These are phyloP conservation scores for Xerocomellus chrysenteron DNA, from an alignment of 768 basidiomycete species.

Conservation along the genomic window DNA sequence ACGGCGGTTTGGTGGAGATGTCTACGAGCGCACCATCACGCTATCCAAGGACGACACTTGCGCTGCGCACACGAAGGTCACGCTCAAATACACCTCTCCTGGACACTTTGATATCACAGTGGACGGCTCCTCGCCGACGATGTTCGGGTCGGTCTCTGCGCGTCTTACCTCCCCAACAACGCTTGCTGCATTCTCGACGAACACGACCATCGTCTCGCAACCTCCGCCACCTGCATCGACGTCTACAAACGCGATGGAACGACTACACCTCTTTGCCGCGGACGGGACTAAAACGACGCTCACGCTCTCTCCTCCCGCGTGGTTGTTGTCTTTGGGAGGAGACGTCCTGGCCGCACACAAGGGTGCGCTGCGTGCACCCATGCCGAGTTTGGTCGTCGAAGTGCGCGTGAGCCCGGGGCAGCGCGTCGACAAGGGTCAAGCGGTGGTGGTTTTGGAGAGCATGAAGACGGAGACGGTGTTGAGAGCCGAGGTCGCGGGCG, in stretches of 20 bases:
- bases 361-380: slow-evolving; percentile 76
- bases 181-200: slow-evolving; percentile 47
- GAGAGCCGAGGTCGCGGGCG: slow-evolving; percentile 64
- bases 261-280: slow-evolving; percentile 70
- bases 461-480: slow-evolving; percentile 98
- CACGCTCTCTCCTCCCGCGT: slow-evolving; percentile 65
- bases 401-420: slow-evolving; percentile 79
- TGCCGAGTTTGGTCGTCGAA: slow-evolving; percentile 93
- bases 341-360: slow-evolving; percentile 54
- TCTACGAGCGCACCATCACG: slow-evolving; percentile 57
- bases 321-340: slow-evolving; percentile 66
- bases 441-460: slow-evolving; percentile 83
- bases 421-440: slow-evolving; percentile 75
- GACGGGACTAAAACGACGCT: slow-evolving; percentile 62
- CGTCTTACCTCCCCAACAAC: slow-evolving; percentile 53
- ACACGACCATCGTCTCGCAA: slow-evolving; percentile 77
- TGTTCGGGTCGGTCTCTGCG: slow-evolving; percentile 55
- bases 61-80: slow-evolving; percentile 36
- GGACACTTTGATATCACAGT: slow-evolving; percentile 57
- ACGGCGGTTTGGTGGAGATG: slow-evolving; percentile 77
- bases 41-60: slow-evolving; percentile 57
- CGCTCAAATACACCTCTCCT: slow-evolving; percentile 41
- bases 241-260: slow-evolving; percentile 60
- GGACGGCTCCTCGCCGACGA: slow-evolving; percentile 26
- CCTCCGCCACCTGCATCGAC: slow-evolving; percentile 51